Evolutionary conservation across 495 filamentous ascomycete species (phyloP).

Genomic region (Penicillium herquei): DNA sequence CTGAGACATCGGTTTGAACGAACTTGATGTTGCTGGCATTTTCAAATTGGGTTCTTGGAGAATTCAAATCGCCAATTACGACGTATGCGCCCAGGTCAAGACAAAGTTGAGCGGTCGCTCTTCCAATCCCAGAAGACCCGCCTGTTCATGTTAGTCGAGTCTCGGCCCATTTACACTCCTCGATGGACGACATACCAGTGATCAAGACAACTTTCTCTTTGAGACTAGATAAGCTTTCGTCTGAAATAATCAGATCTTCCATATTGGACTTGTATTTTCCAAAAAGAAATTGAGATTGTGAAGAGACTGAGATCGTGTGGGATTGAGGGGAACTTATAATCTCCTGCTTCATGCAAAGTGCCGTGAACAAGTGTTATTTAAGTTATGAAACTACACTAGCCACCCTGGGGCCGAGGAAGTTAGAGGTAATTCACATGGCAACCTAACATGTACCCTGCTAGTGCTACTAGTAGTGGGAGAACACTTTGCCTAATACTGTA

Average conservation of each 20-base stretch:
- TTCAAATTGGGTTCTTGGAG: constrained; percentile 17
- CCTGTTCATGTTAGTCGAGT: constrained; percentile 35
- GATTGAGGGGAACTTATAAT: not conserved
- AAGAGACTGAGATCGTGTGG: no score
- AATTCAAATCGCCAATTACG: constrained; percentile 40
- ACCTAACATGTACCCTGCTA: not conserved
- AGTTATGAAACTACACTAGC: no score
- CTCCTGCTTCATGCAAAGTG: not conserved
- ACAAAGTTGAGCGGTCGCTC: constrained; percentile 43
- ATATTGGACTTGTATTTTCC: no score
- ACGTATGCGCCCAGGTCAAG: constrained; percentile 45
- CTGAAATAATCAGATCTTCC: constrained; percentile 2
- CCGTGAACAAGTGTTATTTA: no score
- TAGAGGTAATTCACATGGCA: not conserved
- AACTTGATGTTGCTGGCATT: constrained; percentile 25
- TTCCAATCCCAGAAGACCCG: constrained; percentile 50
- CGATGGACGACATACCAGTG: constrained; percentile 34
- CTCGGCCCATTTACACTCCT: no score
- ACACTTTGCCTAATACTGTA: no score
- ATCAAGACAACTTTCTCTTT: constrained; percentile 48
- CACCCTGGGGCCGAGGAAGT: no score
- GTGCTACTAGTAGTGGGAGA: no score
- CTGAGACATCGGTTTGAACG: constrained; percentile 36
- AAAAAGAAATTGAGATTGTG: no score
- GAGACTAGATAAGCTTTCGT: constrained; percentile 18